Conservation (phyloP, 2,329 filamentous ascomycete genomes). For the Fusarium agapanthi region DNA sequence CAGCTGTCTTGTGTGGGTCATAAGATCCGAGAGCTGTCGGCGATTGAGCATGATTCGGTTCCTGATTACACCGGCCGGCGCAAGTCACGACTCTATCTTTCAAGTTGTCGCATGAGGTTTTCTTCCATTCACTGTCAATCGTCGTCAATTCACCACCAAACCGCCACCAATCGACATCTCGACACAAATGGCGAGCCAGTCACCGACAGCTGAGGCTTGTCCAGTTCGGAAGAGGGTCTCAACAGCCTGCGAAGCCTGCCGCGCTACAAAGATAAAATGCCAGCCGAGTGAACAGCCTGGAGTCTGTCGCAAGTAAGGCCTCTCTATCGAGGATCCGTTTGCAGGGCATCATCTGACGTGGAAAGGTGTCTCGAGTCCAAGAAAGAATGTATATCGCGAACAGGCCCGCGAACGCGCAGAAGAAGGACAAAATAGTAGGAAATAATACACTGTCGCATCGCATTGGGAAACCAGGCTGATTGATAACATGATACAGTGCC, state of each 20-base stretch:
- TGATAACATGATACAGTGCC: slow-evolving; percentile 13
- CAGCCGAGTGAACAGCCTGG: slow-evolving; percentile 56
- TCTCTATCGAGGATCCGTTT: neutral
- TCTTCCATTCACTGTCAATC: neutral
- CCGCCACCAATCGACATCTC: neutral
- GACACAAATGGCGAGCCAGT: slow-evolving; percentile 19
- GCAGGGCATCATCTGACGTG: neutral
- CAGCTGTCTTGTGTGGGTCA: neutral
- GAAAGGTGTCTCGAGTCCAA: slow-evolving; percentile 61
- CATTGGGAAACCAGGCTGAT: neutral
- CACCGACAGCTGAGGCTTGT: slow-evolving; percentile 14
- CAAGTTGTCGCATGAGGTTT: neutral
- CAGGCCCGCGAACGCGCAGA: slow-evolving; percentile 59
- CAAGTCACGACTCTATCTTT: neutral
- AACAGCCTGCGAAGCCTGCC: slow-evolving; percentile 64
- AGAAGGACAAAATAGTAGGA: slow-evolving; percentile 53
- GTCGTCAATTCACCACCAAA: neutral
- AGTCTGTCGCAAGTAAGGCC: slow-evolving; percentile 61
- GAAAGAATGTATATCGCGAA: slow-evolving; percentile 62
- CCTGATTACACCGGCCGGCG: slow-evolving; percentile 27
- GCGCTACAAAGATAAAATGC: slow-evolving; percentile 63
- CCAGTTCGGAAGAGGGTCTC: slow-evolving; percentile 40
- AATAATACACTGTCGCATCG: neutral
- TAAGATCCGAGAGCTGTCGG: slow-evolving; percentile 31
- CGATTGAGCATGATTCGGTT: slow-evolving; percentile 24